phyloP scores from a whole-genome alignment of 352 stramenopile genomes.

The Ochromonadaceae sp. region DNA sequence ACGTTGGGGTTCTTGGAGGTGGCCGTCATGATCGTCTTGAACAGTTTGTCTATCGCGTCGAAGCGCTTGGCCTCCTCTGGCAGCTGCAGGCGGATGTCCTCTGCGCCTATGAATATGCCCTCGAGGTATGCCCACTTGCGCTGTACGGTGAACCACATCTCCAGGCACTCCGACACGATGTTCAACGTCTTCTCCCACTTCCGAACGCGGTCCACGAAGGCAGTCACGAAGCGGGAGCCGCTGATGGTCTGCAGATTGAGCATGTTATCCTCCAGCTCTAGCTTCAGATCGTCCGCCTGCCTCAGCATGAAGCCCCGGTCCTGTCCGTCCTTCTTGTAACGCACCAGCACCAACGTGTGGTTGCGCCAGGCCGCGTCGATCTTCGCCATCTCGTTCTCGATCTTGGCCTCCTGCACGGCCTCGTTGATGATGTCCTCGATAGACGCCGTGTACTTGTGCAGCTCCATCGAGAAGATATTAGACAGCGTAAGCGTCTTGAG shows the following conservation, averaged over 20 bases:
- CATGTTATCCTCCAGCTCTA: slow-evolving; percentile 37
- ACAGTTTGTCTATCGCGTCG: slow-evolving; percentile 82
- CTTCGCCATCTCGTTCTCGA: slow-evolving; percentile 75
- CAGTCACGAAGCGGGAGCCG: slow-evolving; percentile 80
- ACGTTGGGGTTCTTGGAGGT: slow-evolving; percentile 57
- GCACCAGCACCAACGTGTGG: slow-evolving; percentile 63
- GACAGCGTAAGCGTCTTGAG: slow-evolving; percentile 72
- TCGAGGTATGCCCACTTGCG: slow-evolving; percentile 87
- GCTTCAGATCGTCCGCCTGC: slow-evolving; percentile 62
- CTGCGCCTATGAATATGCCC: slow-evolving; percentile 80
- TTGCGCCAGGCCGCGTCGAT: slow-evolving; percentile 75
- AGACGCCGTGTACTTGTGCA: slow-evolving; percentile 62
- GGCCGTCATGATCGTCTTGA: slow-evolving; percentile 61
- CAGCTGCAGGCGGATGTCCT: slow-evolving; percentile 87
- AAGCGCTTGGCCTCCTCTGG: slow-evolving; percentile 82
- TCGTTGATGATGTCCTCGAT: slow-evolving; percentile 81
- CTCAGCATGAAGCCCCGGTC: slow-evolving; percentile 49
- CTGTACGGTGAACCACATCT: slow-evolving; percentile 84
- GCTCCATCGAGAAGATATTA: slow-evolving; percentile 76
- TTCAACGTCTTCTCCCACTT: slow-evolving; percentile 69
- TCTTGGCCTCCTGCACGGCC: slow-evolving; percentile 80
- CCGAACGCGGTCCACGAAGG: slow-evolving; percentile 79
- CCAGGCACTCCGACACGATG: slow-evolving; percentile 74
- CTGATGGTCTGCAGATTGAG: slow-evolving; percentile 80
- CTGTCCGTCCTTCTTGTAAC: slow-evolving; percentile 67